A percentile compares a stretch with the other conserved stretches of the same genome.
Conservation (phyloP, 768 basidiomycete genomes). For the Naganishia onofrii region DNA sequence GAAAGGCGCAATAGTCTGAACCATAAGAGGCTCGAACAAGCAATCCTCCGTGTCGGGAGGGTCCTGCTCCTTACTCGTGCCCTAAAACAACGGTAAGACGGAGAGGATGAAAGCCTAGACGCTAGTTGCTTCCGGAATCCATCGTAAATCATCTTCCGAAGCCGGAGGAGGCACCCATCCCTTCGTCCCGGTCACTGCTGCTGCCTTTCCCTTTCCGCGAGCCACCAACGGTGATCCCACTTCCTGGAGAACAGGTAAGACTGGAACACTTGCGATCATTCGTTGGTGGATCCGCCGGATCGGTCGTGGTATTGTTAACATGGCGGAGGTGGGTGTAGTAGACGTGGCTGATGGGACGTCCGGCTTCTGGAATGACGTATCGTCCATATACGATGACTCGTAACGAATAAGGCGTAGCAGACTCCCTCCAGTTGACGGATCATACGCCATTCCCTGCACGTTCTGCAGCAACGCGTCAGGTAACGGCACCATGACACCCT, state of each 20-base stretch:
- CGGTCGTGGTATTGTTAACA: background rate
- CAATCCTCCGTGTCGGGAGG: too few relatives aligned
- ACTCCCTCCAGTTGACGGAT: background rate
- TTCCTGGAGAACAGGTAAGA: background rate
- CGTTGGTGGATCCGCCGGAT: slow-evolving; percentile 1
- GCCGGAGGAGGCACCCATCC: background rate
- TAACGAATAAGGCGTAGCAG: background rate
- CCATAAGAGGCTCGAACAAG: too few relatives aligned
- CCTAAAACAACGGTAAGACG: too few relatives aligned
- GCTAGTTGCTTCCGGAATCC: background rate
- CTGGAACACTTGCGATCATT: background rate
- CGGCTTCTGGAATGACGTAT: background rate
- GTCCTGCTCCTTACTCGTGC: too few relatives aligned
- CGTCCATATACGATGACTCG: background rate
- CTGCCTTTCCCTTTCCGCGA: background rate
- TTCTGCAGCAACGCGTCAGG: background rate
- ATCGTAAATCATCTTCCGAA: background rate
- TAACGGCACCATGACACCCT: slow-evolving; percentile 3
- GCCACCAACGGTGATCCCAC: background rate
- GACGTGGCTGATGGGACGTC: too few relatives aligned
- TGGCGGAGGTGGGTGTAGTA: too few relatives aligned
- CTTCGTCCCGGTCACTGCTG: background rate
- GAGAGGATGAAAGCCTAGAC: too few relatives aligned
- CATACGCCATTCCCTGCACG: background rate
- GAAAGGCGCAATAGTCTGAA: too few relatives aligned